A percentile compares a stretch with the other conserved stretches of the same genome.
Evolutionary conservation across 768 basidiomycete species (phyloP).

Genomic region (Pilatotrama ljubarskyi): DNA sequence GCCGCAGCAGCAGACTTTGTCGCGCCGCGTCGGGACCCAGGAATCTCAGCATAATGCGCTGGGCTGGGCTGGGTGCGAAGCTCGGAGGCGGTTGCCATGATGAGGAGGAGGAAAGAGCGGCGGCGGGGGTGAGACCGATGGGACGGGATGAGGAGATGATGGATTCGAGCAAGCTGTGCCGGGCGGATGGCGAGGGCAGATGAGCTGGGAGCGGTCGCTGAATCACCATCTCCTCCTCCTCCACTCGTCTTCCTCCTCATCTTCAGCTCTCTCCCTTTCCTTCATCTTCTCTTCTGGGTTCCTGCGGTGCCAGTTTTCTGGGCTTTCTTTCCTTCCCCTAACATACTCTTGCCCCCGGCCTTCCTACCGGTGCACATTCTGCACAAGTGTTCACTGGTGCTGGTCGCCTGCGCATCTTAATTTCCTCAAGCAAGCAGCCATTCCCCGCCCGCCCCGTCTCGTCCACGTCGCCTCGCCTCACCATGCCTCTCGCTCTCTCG

Average conservation of each 20-base stretch:
- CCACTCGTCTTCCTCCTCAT: constrained; percentile 21
- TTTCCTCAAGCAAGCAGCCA: constrained; percentile 8
- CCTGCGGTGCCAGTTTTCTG: constrained; percentile 26
- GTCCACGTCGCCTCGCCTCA: constrained; percentile 27
- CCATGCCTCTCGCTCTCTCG: constrained; percentile 36
- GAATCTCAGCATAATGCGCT: not conserved
- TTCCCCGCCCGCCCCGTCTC: constrained; percentile 20
- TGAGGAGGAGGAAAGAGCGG: not conserved
- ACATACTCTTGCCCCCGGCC: constrained; percentile 27
- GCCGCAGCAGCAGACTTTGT: not conserved
- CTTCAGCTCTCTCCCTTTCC: constrained; percentile 18
- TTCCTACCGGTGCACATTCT: constrained; percentile 24
- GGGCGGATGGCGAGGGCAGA: not conserved
- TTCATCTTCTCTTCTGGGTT: constrained; percentile 21
- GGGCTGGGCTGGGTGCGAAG: constrained; percentile 6
- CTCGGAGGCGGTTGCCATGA: constrained; percentile 13
- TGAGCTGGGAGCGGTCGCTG: not conserved
- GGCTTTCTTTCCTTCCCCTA: constrained; percentile 37
- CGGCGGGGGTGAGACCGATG: not conserved
- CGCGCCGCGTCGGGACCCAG: constrained; percentile 11
- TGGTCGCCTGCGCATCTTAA: constrained; percentile 32
- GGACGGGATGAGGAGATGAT: constrained; percentile 8
- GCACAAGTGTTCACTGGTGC: constrained; percentile 33
- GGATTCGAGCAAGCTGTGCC: constrained; percentile 5
- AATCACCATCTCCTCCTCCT: not conserved